phyloP scores from a whole-genome alignment of 768 basidiomycete species.

The Psilocybe subaeruginosa region DNA sequence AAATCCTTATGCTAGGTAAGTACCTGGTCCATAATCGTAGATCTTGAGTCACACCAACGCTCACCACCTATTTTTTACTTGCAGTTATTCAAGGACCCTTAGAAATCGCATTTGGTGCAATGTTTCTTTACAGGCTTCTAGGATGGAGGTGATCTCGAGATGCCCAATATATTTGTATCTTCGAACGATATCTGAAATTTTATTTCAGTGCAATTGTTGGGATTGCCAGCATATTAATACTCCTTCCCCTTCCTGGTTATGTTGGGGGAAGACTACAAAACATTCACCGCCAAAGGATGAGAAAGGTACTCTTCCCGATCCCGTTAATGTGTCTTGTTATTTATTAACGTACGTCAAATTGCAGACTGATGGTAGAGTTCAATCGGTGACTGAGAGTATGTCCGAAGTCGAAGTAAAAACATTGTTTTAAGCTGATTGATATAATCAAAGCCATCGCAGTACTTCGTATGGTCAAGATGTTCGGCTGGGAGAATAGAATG shows the following conservation, averaged over 20 bases:
- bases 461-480: conserved; percentile 74
- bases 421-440: no score
- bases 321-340: not conserved
- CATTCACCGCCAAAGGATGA: conserved; percentile 49
- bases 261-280: conserved; percentile 45
- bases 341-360: not conserved
- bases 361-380: conserved; percentile 56
- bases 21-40: not conserved
- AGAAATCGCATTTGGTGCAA: conserved; percentile 37
- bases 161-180: not conserved
- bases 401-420: no score
- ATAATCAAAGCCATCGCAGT: conserved; percentile 49
- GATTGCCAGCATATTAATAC: conserved; percentile 50
- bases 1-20: conserved; percentile 35
- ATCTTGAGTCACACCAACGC: not conserved
- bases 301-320: conserved; percentile 25
- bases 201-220: conserved; percentile 32
- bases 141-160: conserved; percentile 40
- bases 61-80: conserved; percentile 13
- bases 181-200: not conserved
- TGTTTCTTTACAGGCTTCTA: conserved; percentile 45
- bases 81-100: conserved; percentile 38
- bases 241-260: conserved; percentile 63
- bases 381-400: conserved; percentile 60
- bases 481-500: conserved; percentile 68